Percentiles rank a stretch among this genome's conserved stretches.
These are phyloP conservation scores for Botrytis squamosa DNA, from an alignment of 2,329 filamentous ascomycete species.

Conservation along the genomic window DNA sequence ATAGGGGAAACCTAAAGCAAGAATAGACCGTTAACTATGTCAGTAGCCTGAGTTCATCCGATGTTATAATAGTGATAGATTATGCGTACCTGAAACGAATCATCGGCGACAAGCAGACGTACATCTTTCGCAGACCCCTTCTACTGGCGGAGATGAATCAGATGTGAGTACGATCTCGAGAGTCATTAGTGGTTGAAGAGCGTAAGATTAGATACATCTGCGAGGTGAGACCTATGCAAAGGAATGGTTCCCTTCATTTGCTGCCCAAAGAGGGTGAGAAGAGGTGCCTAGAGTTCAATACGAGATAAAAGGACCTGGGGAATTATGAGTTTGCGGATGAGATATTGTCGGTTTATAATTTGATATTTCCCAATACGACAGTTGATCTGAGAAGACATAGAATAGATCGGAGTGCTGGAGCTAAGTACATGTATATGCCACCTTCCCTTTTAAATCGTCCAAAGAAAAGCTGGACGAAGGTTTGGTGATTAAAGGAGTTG, in stretches of 20 bases:
- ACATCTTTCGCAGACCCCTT: not conserved
- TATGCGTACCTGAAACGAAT: not conserved
- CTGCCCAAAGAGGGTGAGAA: too few species aligned
- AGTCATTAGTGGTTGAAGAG: not conserved
- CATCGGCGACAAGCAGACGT: not conserved
- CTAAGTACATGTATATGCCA: not conserved
- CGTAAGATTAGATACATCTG: not conserved
- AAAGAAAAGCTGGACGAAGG: not conserved
- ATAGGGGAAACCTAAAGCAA: not conserved
- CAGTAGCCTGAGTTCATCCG: not conserved
- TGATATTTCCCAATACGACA: not conserved
- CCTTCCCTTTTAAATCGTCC: not conserved
- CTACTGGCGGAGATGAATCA: not conserved
- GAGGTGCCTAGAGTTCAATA: too few species aligned
- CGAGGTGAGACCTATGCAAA: not conserved
- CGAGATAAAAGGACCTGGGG: not conserved
- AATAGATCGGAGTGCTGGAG: not conserved
- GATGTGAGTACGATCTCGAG: not conserved
- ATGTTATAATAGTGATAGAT: not conserved
- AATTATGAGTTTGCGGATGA: too few species aligned
- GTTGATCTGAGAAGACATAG: not conserved
- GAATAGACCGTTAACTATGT: not conserved
- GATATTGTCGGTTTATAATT: not conserved
- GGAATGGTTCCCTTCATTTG: not conserved
- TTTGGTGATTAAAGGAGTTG: not conserved